Evolutionary conservation across 306 rosid species (phyloP), one percentile per base, ranked within the genome.

Genomic region (Lupinus albus): DNA sequence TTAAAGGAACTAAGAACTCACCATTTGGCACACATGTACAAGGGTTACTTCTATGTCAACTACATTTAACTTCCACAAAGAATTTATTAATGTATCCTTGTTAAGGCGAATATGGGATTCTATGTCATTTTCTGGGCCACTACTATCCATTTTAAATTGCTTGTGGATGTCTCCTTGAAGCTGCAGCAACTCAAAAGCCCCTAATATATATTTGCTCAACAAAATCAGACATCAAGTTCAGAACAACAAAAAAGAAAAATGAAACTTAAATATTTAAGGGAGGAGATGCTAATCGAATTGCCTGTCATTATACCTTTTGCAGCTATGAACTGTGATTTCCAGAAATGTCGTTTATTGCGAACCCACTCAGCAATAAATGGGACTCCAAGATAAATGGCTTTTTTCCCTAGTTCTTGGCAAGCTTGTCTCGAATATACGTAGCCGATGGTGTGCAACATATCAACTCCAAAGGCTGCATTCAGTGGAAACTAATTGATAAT

Each of bases 301-400:
- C 30, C 44, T 2, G 14, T 52, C 67, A 17, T 50, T 61, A 36
- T 75, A 79, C 98, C 97, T 86, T 88, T 90, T 33, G 97, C 96
- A 38, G 99, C 99, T 15, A 96, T 88, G 35, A 90, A 70, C 76
- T 90, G 97, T 53, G 99, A 86, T 78, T 90, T 89, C 97, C 88
- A 90, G 70, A 82, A 89, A 78, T 90, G 97, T 38, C 99, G 96
- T 79, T 90, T 93, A 49, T 83, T 85, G 13, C 97, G 88, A 65
- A 90, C 91, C 97, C 97, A 90, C 77, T 93, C 97, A 14, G 97
- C 86, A 73, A 93, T 53, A 80, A 93, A 93, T 61, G 97, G 99
- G 47, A 93, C 87, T 7, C 97, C 96, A 12, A 93, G 94, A 64
- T 73, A 90, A 65, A 89, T 81, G 72, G 94, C 96, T 69, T 84